Evolutionary conservation across 371 early-diverging fungal species (phyloP).

Genomic region (Lichtheimia ornata): DNA sequence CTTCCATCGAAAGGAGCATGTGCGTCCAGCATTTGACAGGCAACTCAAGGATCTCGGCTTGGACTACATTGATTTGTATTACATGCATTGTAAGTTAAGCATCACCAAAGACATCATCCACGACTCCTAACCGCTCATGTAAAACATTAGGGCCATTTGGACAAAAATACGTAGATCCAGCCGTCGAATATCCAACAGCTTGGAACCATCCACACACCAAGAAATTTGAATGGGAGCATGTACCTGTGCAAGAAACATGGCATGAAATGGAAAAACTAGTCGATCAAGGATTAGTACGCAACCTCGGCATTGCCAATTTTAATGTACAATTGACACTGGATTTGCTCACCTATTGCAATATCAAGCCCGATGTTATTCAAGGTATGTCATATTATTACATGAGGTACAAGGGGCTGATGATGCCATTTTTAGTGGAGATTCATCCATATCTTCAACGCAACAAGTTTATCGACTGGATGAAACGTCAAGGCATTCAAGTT

Average conservation of each 20-base stretch:
- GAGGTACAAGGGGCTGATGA: background rate
- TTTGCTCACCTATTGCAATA: slow-evolving; percentile 35
- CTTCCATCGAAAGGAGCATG: slow-evolving; percentile 46
- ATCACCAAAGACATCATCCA: background rate
- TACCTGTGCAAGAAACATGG: slow-evolving; percentile 21
- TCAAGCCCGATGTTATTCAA: slow-evolving; percentile 24
- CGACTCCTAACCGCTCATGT: background rate
- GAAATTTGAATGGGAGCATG: slow-evolving; percentile 10
- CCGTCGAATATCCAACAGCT: slow-evolving; percentile 15
- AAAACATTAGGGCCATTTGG: slow-evolving; percentile 23
- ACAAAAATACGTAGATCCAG: slow-evolving; percentile 10
- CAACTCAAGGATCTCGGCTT: slow-evolving; percentile 50
- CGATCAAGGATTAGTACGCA: slow-evolving; percentile 26
- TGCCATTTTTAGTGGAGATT: slow-evolving; percentile 38
- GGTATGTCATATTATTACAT: slow-evolving; percentile 3
- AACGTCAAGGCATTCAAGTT: slow-evolving; percentile 39
- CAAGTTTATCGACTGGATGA: slow-evolving; percentile 26
- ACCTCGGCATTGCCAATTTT: slow-evolving; percentile 67
- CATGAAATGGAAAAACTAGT: slow-evolving; percentile 28
- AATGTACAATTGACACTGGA: slow-evolving; percentile 32
- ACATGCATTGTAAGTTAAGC: slow-evolving; percentile 24
- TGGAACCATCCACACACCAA: slow-evolving; percentile 9
- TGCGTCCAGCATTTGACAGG: slow-evolving; percentile 43
- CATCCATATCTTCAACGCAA: slow-evolving; percentile 63
- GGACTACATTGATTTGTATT: slow-evolving; percentile 67